phyloP scores from a whole-genome alignment of 2,329 filamentous ascomycete species.

The Aspergillaceae sp. region DNA sequence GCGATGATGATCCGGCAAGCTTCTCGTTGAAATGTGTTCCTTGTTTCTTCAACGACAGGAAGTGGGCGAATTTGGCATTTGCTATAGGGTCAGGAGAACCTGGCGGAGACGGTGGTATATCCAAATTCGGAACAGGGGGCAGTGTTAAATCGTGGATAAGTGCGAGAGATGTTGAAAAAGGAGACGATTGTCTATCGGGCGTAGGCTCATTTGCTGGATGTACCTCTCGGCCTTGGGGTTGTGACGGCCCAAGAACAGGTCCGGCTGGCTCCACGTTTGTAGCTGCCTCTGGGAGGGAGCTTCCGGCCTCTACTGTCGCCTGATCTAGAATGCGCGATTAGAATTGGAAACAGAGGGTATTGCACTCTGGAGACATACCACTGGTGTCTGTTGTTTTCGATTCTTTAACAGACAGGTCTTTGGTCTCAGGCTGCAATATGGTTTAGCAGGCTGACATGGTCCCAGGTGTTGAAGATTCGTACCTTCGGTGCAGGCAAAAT shows the following conservation, averaged over 20 bases:
- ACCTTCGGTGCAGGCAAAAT: constrained; percentile 16
- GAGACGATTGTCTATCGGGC: constrained; percentile 30
- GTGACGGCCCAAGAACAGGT: constrained; percentile 31
- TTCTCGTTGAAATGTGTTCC: constrained; percentile 58
- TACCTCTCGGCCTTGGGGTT: constrained; percentile 16
- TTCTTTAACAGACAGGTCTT: constrained; percentile 1
- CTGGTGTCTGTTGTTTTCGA: constrained; percentile 1
- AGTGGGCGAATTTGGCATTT: constrained; percentile 52
- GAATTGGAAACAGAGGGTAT: background rate
- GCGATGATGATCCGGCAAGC: constrained; percentile 47
- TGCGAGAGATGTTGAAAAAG: constrained; percentile 42
- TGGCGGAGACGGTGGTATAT: constrained; percentile 40
- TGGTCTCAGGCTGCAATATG: constrained; percentile 5
- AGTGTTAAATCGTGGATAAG: constrained; percentile 50
- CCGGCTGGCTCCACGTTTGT: constrained; percentile 13
- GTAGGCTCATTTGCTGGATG: constrained; percentile 7
- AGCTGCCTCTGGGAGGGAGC: background rate
- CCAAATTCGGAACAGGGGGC: constrained; percentile 36
- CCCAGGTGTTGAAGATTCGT: background rate
- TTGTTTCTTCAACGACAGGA: constrained; percentile 53
- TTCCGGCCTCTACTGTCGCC: background rate
- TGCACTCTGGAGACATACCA: constrained; percentile 2
- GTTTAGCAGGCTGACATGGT: background rate
- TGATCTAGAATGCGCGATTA: constrained; percentile 2
- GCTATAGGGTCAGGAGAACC: constrained; percentile 35